These are phyloP conservation scores for Gyromitra esculenta DNA, from an alignment of 2,329 filamentous ascomycete species.

Conservation along the genomic window DNA sequence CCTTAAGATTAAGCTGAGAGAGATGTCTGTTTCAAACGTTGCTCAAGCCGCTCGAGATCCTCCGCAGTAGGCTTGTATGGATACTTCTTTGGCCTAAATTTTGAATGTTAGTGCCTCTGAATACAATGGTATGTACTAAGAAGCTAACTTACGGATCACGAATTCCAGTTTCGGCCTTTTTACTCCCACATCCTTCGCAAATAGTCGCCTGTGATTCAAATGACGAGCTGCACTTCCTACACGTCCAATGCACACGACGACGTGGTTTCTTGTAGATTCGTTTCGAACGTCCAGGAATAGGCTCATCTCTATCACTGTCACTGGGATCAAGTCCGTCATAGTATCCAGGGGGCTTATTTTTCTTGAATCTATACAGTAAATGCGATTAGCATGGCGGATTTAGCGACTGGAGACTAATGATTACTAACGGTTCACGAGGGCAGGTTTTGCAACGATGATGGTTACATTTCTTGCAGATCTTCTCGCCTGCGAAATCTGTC, in stretches of 20 bases:
- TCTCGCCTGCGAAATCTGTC: constrained; percentile 70
- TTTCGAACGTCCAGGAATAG: constrained; percentile 41
- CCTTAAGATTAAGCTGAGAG: constrained; percentile 33
- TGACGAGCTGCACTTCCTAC: constrained; percentile 52
- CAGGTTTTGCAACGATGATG: constrained; percentile 83
- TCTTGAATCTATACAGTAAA: constrained; percentile 48
- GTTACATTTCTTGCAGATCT: constrained; percentile 73
- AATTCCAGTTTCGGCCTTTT: constrained; percentile 53
- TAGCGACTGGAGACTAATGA: neutral
- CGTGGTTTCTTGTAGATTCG: constrained; percentile 54
- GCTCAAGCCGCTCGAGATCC: constrained; percentile 52
- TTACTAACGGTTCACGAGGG: constrained; percentile 78
- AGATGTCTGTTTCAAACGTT: constrained; percentile 51
- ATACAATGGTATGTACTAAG: neutral
- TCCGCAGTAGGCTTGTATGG: constrained; percentile 50
- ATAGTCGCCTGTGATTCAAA: constrained; percentile 47
- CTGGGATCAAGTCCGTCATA: constrained; percentile 51
- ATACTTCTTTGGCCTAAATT: constrained; percentile 48
- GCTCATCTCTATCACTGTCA: constrained; percentile 49
- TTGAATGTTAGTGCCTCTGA: constrained; percentile 20
- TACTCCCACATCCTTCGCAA: constrained; percentile 53
- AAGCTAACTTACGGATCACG: constrained; percentile 54
- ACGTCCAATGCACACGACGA: constrained; percentile 55
- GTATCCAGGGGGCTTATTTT: constrained; percentile 55
- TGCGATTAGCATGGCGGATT: neutral